Base-by-base conservation (phyloP, 2,329 filamentous ascomycete genomes). In the Phyllachora maydis region DNA sequence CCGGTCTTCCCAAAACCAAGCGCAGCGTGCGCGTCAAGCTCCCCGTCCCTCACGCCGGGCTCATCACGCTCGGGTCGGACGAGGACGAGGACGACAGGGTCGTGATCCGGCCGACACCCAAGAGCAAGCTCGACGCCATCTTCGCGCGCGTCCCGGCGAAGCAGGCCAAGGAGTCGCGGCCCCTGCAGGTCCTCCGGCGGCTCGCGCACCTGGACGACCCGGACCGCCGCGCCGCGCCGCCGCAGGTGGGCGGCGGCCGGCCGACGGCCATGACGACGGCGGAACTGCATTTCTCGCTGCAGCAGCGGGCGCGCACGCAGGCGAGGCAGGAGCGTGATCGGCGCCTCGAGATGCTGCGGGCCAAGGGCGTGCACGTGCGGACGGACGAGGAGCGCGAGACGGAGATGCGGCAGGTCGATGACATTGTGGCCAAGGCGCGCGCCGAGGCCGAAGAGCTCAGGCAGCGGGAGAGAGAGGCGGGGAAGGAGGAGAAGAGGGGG, bases 331-430 rank as follows among this genome's bases (percentile, higher is more conserved):
- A 88, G 42, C 70, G 79, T 25, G 66, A 78, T 29, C 71, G 78
- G 34, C 73, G 73, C 26, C 60, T 95, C 11, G 68, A 79, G 26
- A 61, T 71, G 34, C 59, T 98, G 19, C 69, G 65, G 37, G 71
- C 74, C 8, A 81, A 76, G 45, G 88, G 88, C 6, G 61, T 93
- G 14, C 54, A 74, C 13, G 57, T 95, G 11, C 74, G 83, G 43
- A 92, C 78, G 1, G 67, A 72, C 3, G 85, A 93, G 45, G 83
- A 98, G 43, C 68, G 78, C 11, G 76, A 83, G 39, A 65, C 67
- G 16, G 75, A 91, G 41, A 67, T 81, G 44, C 69, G 76, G 27
- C 69, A 83, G 28, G 68, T 92, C 8, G 88, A 95, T 35, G 75
- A 93, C 38, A 63, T 95, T 29, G 65, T 95, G 14, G 74, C 85